Evolutionary conservation across 1,284 basidiomycete species (phyloP).

Genomic region (Vanrija sp.): DNA sequence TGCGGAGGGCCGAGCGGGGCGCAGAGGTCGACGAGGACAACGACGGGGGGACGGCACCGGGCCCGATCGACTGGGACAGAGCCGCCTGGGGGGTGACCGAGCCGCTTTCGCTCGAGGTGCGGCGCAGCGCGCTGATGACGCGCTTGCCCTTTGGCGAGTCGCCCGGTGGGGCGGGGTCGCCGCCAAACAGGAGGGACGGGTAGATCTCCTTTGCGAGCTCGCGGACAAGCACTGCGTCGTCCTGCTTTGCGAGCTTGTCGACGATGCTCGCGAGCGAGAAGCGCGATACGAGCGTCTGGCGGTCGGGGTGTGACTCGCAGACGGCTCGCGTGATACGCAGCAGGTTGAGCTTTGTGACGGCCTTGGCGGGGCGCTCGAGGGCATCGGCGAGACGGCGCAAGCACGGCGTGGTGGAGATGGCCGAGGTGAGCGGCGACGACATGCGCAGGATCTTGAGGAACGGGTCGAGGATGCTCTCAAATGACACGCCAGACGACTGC

Average conservation of each 20-base stretch:
- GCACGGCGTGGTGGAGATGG: conserved; percentile 71
- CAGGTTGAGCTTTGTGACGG: conserved; percentile 84
- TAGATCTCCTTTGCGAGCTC: conserved; percentile 54
- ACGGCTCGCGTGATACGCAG: conserved; percentile 78
- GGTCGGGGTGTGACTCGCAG: conserved; percentile 82
- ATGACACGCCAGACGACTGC: conserved; percentile 81
- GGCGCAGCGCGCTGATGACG: conserved; percentile 1
- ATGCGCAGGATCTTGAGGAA: conserved; percentile 81
- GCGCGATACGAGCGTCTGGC: conserved; percentile 70
- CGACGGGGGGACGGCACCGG: neutral
- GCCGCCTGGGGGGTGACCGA: neutral
- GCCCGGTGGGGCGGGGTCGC: neutral
- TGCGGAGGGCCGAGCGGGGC: conserved; percentile 6
- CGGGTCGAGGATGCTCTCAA: conserved; percentile 90
- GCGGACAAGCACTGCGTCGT: conserved; percentile 82
- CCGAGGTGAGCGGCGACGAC: conserved; percentile 68
- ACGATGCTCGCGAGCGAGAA: conserved; percentile 76
- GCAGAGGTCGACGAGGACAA: neutral
- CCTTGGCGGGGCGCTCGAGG: conserved; percentile 66
- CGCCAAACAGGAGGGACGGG: conserved; percentile 30
- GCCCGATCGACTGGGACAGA: neutral
- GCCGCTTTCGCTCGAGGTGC: neutral
- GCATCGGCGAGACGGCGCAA: conserved; percentile 82
- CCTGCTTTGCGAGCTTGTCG: conserved; percentile 68
- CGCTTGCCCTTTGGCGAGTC: neutral